These are phyloP conservation scores for Neurospora sp. DNA, from an alignment of 495 filamentous ascomycete species.

Conservation along the genomic window DNA sequence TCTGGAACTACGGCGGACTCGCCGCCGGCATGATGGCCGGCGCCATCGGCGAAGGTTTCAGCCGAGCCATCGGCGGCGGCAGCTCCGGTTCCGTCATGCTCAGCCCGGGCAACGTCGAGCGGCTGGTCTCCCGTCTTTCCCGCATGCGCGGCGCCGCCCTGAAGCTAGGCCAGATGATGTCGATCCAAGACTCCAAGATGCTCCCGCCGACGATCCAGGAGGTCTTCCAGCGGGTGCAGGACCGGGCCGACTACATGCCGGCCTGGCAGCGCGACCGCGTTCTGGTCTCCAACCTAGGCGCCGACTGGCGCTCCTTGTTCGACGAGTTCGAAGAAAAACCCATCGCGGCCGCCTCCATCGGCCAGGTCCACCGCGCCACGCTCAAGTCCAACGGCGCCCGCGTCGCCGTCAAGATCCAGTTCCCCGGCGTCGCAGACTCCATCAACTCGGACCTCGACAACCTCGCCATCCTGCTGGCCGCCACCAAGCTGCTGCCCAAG, in stretches of 20 bases:
- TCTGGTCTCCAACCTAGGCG: constrained; percentile 64
- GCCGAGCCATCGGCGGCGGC: constrained; percentile 51
- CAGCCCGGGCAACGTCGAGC: constrained; percentile 79
- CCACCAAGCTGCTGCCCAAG: constrained; percentile 81
- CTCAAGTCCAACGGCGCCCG: constrained; percentile 62
- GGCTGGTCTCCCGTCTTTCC: constrained; percentile 83
- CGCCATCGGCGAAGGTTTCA: constrained; percentile 74
- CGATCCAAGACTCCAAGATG: constrained; percentile 97
- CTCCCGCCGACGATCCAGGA: constrained; percentile 74
- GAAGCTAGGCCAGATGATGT: constrained; percentile 97
- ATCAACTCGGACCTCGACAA: constrained; percentile 96
- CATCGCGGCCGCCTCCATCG: constrained; percentile 94
- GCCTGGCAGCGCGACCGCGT: constrained; percentile 82
- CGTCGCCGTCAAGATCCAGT: constrained; percentile 95
- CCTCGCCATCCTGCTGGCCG: constrained; percentile 78
- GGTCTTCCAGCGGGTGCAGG: constrained; percentile 88
- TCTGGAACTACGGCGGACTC: constrained; percentile 92
- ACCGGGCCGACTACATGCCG: constrained; percentile 97
- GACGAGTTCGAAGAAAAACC: constrained; percentile 78
- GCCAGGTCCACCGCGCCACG: constrained; percentile 83
- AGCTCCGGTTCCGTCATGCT: constrained; percentile 70
- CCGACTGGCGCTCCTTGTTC: constrained; percentile 79
- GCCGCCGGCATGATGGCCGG: constrained; percentile 94
- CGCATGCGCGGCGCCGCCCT: constrained; percentile 95
- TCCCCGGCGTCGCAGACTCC: constrained; percentile 89